Percentiles rank a stretch among this genome's conserved stretches.
phyloP scores from a whole-genome alignment of 2,329 filamentous ascomycete species.

The Amesomyces nigricolor region DNA sequence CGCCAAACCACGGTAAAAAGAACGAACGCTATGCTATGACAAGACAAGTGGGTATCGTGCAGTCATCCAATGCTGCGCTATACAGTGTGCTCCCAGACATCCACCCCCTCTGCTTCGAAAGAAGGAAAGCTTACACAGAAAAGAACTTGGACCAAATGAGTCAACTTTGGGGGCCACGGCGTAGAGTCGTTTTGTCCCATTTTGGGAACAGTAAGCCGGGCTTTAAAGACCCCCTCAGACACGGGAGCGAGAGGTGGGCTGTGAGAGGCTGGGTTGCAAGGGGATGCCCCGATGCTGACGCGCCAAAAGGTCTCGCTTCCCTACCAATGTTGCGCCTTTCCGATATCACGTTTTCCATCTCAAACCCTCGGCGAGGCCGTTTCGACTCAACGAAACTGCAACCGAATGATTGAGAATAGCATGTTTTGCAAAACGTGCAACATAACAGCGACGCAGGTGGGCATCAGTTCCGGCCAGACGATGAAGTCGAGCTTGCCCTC shows the following conservation, averaged over 20 bases:
- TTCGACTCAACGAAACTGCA: conserved; percentile 47
- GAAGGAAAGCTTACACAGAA: not conserved
- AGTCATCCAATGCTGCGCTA: conserved; percentile 5
- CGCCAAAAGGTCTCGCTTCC: not conserved
- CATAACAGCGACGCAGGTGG: conserved; percentile 60
- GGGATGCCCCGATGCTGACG: not conserved
- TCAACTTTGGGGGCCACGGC: not conserved
- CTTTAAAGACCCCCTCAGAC: not conserved
- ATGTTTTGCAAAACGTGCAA: conserved; percentile 67
- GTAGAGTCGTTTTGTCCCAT: not conserved
- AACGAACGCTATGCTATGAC: conserved; percentile 3
- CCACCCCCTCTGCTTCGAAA: not conserved
- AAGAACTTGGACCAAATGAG: not conserved
- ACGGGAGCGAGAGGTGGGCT: conserved; percentile 3
- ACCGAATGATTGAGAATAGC: conserved; percentile 62
- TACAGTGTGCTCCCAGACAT: conserved; percentile 5
- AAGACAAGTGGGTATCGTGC: conserved; percentile 13
- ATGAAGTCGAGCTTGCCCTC: conserved; percentile 61
- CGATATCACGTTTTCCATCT: conserved; percentile 4
- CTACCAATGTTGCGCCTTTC: conserved; percentile 8
- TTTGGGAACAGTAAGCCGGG: not conserved
- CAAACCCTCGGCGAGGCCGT: not conserved
- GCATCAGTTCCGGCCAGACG: conserved; percentile 62
- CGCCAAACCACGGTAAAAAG: not conserved
- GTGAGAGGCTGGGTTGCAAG: conserved; percentile 5